Percentiles rank a stretch among this genome's conserved stretches.
These are phyloP conservation scores for Trypanosoma avium DNA, from an alignment of 208 protist genomes.

Conservation along the genomic window DNA sequence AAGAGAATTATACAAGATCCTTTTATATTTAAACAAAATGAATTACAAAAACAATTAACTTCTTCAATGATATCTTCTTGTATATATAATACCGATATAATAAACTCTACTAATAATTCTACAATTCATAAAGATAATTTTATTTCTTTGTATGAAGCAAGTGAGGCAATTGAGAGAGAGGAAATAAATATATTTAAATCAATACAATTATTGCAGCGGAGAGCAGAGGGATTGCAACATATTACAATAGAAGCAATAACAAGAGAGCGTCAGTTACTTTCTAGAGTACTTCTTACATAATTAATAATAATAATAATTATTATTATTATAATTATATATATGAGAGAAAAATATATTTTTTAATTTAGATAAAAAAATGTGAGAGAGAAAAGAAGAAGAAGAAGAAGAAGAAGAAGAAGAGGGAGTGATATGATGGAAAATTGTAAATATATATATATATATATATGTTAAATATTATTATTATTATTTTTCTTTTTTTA, in stretches of 20 bases:
- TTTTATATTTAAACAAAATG: neutral
- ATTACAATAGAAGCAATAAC: slow-evolving; percentile 3
- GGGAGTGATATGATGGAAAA: no score
- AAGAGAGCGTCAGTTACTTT: slow-evolving; percentile 20
- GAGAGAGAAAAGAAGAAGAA: no score
- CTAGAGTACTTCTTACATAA: slow-evolving; percentile 8
- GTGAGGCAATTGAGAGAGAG: slow-evolving; percentile 6
- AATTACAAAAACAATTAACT: neutral
- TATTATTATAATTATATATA: no score
- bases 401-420: no score
- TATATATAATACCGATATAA: no score
- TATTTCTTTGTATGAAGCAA: neutral
- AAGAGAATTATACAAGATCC: neutral
- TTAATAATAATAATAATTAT: no score
- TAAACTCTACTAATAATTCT: no score
- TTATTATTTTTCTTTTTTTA: neutral
- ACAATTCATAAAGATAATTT: no score
- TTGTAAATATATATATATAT: neutral
- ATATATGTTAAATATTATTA: neutral
- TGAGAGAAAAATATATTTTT: no score
- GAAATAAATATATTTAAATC: slow-evolving; percentile 13
- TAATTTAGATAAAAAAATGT: no score
- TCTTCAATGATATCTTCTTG: neutral
- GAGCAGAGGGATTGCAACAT: slow-evolving; percentile 14
- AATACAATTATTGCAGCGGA: slow-evolving; percentile 7